Base-by-base conservation (phyloP, 768 basidiomycete genomes). In the Chiua virens region DNA sequence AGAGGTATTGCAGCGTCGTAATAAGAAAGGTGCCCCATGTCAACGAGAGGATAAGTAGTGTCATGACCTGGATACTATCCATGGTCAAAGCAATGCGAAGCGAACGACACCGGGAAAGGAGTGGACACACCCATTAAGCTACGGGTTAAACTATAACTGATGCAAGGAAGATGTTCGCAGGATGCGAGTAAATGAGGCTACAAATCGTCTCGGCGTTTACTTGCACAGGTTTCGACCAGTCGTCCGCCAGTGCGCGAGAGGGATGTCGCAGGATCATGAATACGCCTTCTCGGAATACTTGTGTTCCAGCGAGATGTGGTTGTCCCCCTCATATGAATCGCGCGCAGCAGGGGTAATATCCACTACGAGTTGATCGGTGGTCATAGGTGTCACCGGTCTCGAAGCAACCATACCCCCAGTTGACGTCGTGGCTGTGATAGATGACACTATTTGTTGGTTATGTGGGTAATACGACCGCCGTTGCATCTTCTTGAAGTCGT, bases 401-500 rank as follows among this genome's bases (percentile, higher is more conserved):
- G 89, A 90, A 6, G 85, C 79, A 14, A 79, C 79, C 32, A 85
- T 66, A 4, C 85, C 87, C 14, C 83, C 83, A 1, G 87, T 86
- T 21, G 88, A 88, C 4, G 80, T 85, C 0, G 87, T 88, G 22
- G 83, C 87, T 5, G 88, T 90, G 47, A 83, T 75, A 4, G 86
- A 83, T 5, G 77, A 73, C 22, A 77, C 66, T 45, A 78, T 73
- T 58, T 81, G 78, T 56, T 88, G 89, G 66, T 89, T 91, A 45
- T 86, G 83, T 10, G 89, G 89, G 68, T 92, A 96, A 64, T 97
- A 95, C 20, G 92, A 92, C 56, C 90, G 86, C 34, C 94, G 83
- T 63, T 87, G 85, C 85, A 90, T 93, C 71, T 86, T 88, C 72
- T 86, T 87, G 70, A 92, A 96, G 70, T 98, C 94, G 62, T 97